Conservation (phyloP, 2,329 filamentous ascomycete species). For the Dothidotthia symphoricarpi region DNA sequence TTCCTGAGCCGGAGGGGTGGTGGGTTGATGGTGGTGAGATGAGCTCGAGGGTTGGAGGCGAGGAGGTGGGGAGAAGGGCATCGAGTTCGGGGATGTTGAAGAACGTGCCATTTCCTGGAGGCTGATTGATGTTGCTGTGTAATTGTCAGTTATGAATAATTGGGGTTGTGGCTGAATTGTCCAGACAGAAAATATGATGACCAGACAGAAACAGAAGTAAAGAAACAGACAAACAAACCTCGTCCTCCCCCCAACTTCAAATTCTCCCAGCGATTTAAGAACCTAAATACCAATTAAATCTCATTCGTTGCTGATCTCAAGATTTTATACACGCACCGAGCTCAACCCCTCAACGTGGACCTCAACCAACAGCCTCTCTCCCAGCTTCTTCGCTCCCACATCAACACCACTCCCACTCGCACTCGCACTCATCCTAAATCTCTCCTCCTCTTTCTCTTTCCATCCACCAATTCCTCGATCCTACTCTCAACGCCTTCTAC, state of each 20-base stretch:
- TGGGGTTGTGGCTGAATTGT: no score
- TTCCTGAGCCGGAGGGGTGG: constrained; percentile 51
- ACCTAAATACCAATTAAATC: constrained; percentile 35
- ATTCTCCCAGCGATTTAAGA: constrained; percentile 39
- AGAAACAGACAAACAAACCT: constrained; percentile 5
- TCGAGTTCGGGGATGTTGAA: constrained; percentile 52
- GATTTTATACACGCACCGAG: constrained; percentile 16
- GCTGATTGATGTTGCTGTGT: not conserved
- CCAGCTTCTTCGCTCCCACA: constrained; percentile 48
- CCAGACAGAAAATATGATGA: no score
- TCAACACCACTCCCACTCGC: no score
- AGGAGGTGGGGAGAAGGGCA: constrained; percentile 22
- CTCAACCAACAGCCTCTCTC: constrained; percentile 52
- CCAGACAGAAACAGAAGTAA: not conserved
- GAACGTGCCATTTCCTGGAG: constrained; percentile 1
- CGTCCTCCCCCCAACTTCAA: constrained; percentile 12
- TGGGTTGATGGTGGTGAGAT: constrained; percentile 45
- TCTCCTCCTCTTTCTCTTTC: constrained; percentile 1
- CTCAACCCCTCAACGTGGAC: constrained; percentile 34
- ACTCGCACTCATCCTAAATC: constrained; percentile 16
- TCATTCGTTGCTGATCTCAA: not conserved
- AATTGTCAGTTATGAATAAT: no score
- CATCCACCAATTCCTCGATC: constrained; percentile 1
- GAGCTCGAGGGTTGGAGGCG: constrained; percentile 50
- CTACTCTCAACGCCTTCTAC: not conserved